These are phyloP conservation scores for Ceriops zippeliana DNA, from an alignment of 345 rosid genomes.

Conservation along the genomic window DNA sequence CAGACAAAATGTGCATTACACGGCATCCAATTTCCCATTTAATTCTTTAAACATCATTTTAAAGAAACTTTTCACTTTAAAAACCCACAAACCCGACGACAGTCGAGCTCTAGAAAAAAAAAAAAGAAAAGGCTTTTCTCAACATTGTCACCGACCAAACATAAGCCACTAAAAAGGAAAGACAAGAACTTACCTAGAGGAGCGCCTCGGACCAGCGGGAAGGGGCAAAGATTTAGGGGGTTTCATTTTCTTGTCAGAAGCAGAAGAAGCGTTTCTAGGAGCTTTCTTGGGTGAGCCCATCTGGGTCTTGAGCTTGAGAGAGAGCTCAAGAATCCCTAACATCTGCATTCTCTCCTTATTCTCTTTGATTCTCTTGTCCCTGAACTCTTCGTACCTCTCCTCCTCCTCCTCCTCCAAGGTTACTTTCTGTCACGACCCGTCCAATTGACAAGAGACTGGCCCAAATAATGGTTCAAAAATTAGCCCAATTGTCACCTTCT, in stretches of 20 bases:
- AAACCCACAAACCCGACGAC: no score
- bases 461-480: no score
- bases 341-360: slow-evolving; percentile 35
- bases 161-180: not conserved
- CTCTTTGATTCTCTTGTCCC: slow-evolving; percentile 32
- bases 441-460: no score
- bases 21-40: no score
- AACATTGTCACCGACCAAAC: not conserved
- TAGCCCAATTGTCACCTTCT: no score
- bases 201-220: slow-evolving; percentile 24
- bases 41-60: no score
- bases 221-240: not conserved
- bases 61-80: no score
- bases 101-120: no score
- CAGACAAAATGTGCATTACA: no score
- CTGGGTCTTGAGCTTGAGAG: slow-evolving; percentile 22
- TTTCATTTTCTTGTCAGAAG: not conserved
- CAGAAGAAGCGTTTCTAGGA: not conserved
- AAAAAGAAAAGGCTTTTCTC: not conserved
- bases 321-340: slow-evolving; percentile 25
- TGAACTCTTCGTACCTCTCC: slow-evolving; percentile 28
- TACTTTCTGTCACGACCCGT: no score
- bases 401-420: not conserved
- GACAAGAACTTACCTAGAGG: slow-evolving; percentile 22
- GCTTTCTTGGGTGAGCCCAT: not conserved